Base-by-base conservation (phyloP, 257 asterid species). In the Primulina eburnea region DNA sequence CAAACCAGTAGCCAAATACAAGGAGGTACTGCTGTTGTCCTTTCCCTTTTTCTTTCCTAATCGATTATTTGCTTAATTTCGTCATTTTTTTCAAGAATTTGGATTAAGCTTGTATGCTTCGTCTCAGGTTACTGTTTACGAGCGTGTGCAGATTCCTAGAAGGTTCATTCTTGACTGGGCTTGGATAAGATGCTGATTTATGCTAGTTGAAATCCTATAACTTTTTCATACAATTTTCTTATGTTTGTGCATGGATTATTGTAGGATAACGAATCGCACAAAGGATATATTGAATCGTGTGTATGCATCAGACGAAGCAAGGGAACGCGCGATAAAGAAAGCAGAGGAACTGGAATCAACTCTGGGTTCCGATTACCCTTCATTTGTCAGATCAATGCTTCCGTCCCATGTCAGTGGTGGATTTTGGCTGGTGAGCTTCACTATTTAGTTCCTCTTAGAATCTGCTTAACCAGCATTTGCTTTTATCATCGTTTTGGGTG, bases 351-450 rank as follows among this genome's bases (percentile, higher is more conserved):
- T 80, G 30, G 92, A 88, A 72, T 74, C 84, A 30, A 74, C 66
- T 67, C 76, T 93, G 32, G 94, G 84, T 29, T 65, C 85, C 32
- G 83, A 72, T 16, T 60, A 75, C 53, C 96, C 92, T 5, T 30
- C 81, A 0, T 89, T 93, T 60, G 86, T 87, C 56, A 86, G 80
- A 66, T 72, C 97, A 33, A 90, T 93, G 97, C 96, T 90, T 50
- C 99, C 89, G 18, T 93, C 99, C 60, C 97, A 93, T 75, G 99
- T 93, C 32, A 87, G 94, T 69, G 97, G 99, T 47, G 95, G 99
- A 7, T 93, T 90, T 76, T 93, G 99, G 97, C 89, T 93, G 95
- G 99, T 93, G 66, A 82, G 84, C 12, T 67, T 24, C 35, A 18
- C 24, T 17, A 8, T 67, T 34, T 37, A 64, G 28, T 35, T 33